Conservation (phyloP, 2,329 filamentous ascomycete genomes). For the Tolypocladium album region DNA sequence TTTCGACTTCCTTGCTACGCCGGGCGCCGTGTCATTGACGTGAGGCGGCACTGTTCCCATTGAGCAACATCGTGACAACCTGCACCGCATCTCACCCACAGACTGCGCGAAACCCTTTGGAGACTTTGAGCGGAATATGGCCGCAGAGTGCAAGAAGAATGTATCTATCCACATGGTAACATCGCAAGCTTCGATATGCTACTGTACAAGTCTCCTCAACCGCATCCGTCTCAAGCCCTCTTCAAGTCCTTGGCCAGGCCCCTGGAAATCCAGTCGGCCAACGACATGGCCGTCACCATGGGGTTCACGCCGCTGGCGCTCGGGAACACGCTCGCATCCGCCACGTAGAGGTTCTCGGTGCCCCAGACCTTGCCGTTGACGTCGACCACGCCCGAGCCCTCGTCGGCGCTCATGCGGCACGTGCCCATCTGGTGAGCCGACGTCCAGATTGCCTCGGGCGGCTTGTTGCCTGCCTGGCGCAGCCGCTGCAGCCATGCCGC, state of each 20-base stretch:
- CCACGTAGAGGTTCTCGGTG: conserved; percentile 53
- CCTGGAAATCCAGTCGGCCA: conserved; percentile 54
- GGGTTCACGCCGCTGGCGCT: conserved; percentile 72
- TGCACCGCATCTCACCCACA: no score
- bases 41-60: no score
- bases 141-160: neutral
- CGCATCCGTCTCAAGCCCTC: neutral
- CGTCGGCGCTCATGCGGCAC: conserved; percentile 55
- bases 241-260: conserved; percentile 14
- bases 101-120: no score
- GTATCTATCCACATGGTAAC: neutral
- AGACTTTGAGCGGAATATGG: no score
- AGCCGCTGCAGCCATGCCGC: conserved; percentile 47
- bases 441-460: conserved; percentile 42
- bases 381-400: conserved; percentile 46
- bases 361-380: conserved; percentile 53
- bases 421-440: conserved; percentile 79
- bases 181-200: neutral
- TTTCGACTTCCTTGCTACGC: no score
- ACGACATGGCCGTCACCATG: conserved; percentile 68
- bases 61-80: no score
- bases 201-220: neutral
- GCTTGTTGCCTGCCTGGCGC: conserved; percentile 34
- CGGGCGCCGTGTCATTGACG: no score
- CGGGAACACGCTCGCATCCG: conserved; percentile 67